Evolutionary conservation across 805 yeast genomes (phyloP), one percentile per base, ranked within the genome.

Genomic region (Jamesozyma rosinii): DNA sequence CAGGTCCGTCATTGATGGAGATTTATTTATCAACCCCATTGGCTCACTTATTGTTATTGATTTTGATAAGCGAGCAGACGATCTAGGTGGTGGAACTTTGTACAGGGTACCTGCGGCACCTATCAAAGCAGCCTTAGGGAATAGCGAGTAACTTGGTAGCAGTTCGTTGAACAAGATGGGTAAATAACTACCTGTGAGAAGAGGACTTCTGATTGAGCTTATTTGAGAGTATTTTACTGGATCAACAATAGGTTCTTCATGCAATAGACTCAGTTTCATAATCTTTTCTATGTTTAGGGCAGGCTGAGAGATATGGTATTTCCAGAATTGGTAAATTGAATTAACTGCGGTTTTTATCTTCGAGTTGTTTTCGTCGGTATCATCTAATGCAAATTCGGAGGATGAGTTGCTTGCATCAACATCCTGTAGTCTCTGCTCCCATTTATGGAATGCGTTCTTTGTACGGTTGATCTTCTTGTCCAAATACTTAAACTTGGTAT

Each of bases 401-500:
- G 32, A 6, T 4, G 27, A 21, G 15, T 30, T 34, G 13, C 37
- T 37, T 9, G 30, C 14, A 18, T 45, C 47, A 3, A 48, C 44
- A 10, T 43, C 41, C 15, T 45, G 42, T 37, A 82, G 62, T 58
- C 83, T 85, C 35, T 77, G 84, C 49, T 79, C 76, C 97, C 97
- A 90, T 56, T 92, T 77, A 44, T 72, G 76, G 54, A 87, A 79
- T 0, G 94, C 82, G 42, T 80, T 78, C 45, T 76, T 72, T 3
- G 88, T 77, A 40, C 85, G 72, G 51, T 75, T 79, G 49, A 85
- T 75, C 46, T 79, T 75, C 37, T 76, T 72, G 46, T 81, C 84
- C 48, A 83, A 74, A 39, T 78, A 81, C 45, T 55, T 57, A 34
- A 58, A 52, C 47, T 54, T 61, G 1, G 55, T 43, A 10, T 53